These are phyloP conservation scores for Rhodosporidiobolus odoratus DNA, from an alignment of 768 basidiomycete species.

Conservation along the genomic window DNA sequence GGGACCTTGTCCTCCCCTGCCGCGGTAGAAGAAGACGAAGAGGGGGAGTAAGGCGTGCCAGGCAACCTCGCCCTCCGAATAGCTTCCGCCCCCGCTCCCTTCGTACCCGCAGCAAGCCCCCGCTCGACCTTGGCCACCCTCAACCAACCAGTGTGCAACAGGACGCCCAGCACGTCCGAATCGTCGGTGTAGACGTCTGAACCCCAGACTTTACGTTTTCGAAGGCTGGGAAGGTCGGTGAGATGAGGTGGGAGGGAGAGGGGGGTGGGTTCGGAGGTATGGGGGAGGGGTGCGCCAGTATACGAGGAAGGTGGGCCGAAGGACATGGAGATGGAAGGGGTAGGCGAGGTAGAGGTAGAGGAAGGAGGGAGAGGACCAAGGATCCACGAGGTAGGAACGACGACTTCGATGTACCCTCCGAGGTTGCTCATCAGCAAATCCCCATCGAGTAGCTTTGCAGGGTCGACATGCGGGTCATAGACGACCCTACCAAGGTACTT, in stretches of 20 bases:
- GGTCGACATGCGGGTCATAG: conserved; percentile 37
- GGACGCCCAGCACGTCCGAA: conserved; percentile 47
- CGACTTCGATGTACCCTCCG: conserved; percentile 35
- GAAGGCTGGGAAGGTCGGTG: conserved; percentile 36
- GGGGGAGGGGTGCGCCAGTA: conserved; percentile 13
- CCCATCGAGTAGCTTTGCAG: conserved; percentile 38
- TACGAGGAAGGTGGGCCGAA: conserved; percentile 17
- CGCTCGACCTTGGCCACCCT: conserved; percentile 32
- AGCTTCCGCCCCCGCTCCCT: conserved; percentile 24
- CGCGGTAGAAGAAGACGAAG: no score
- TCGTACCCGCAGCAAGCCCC: conserved; percentile 18
- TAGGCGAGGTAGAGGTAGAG: background rate
- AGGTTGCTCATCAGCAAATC: conserved; percentile 27
- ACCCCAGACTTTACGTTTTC: conserved; percentile 48
- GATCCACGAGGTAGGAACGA: conserved; percentile 32
- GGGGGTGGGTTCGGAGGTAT: background rate
- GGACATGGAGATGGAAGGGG: conserved; percentile 11
- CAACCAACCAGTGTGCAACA: conserved; percentile 50
- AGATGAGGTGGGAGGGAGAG: conserved; percentile 31
- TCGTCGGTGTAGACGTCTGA: conserved; percentile 53
- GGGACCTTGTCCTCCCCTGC: conserved; percentile 9
- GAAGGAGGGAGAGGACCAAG: background rate
- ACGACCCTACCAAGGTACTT: conserved; percentile 34
- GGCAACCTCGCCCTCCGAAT: background rate
- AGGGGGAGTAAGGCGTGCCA: background rate